Evolutionary conservation across 331 rosid species (phyloP), one percentile per base, ranked within the genome.

Genomic region (Malus hybrid): DNA sequence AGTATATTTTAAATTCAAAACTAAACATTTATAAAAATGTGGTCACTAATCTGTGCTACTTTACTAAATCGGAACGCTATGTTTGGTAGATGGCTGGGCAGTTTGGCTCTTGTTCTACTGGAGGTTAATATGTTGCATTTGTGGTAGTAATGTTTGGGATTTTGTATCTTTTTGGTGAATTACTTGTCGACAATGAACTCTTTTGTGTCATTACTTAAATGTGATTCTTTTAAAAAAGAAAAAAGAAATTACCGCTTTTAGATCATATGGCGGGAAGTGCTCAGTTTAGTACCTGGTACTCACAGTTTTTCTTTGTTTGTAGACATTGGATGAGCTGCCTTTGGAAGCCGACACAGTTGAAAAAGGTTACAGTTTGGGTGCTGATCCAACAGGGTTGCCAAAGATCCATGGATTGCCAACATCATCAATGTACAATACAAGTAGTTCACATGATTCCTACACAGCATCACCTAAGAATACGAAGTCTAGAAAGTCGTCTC

Each of bases 301-400:
- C 44, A 71, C 74, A 15, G 13, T 83, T 73, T 77, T 69, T 50
- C 68, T 71, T 71, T 69, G 56, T 64, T 73, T 50, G 75, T 67
- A 95, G 99, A 93, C 94, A 33, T 82, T 95, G 89, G 96, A 95
- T 54, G 97, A 92, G 46, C 73, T 95, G 52, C 99, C 99, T 70
- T 67, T 89, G 80, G 97, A 87, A 85, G 97, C 97, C 10, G 97
- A 92, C 77, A 84, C 97, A 39, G 91, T 90, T 54, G 97, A 95
- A 82, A 88, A 86, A 80, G 99, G 99, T 67, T 88, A 89, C 78
- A 76, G 80, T 69, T 73, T 75, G 81, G 82, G 91, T 33, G 67
- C 90, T 42, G 97, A 95, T 75, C 76, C 92, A 12, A 84, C 88
- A 10, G 91, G 97, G 71, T 82, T 87, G 83, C 93, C 96, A 19